Evolutionary conservation across 495 filamentous ascomycete genomes (phyloP), one percentile per base, ranked within the genome.

Genomic region (Talaromyces thailandensis): DNA sequence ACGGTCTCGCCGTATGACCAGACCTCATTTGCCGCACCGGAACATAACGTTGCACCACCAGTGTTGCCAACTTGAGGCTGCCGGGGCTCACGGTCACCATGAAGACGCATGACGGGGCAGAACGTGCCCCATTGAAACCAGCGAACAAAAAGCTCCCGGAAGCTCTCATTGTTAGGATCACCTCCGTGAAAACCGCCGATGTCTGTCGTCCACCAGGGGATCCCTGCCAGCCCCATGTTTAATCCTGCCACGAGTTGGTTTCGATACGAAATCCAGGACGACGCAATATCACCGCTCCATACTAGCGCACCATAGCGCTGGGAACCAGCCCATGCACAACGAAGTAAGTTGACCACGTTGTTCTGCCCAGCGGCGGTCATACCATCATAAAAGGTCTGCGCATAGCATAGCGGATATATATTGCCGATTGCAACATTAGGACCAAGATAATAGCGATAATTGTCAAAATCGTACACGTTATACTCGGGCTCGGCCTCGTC

Each of bases 401-500:
- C 45, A 50, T 50, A 50, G 12, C 45, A 50, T 50, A 50, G 7
- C 21, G 45, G 45, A 40, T 74, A 74, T 0, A 70, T 58, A 58
- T 74, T 72, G 1, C 70, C 70, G 5, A 71, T 66, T 24, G 68
- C 66, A 18, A 58, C 25, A 21, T 74, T 68, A 4, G 67, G 67
- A 4, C 71, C 71, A 1, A 67, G 65, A 0, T 64, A 63, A 64
- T 72, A 74, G 51, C 67, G 56, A 66, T 77, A 85, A 66, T 80
- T 80, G 63, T 84, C 80, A 56, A 83, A 85, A 69, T 84, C 79
- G 68, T 86, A 86, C 2, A 67, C 70, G 64, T 74, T 65, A 1
- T 68, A 68, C 18, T 69, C 71, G 24, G 69, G 69, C 31, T 74
- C 70, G 6, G 70, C 71, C 60, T 74, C 68, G 48, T 74, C 71